Evolutionary conservation across 106 monocot species (phyloP).

Genomic region (Platanthera guangdongensis): DNA sequence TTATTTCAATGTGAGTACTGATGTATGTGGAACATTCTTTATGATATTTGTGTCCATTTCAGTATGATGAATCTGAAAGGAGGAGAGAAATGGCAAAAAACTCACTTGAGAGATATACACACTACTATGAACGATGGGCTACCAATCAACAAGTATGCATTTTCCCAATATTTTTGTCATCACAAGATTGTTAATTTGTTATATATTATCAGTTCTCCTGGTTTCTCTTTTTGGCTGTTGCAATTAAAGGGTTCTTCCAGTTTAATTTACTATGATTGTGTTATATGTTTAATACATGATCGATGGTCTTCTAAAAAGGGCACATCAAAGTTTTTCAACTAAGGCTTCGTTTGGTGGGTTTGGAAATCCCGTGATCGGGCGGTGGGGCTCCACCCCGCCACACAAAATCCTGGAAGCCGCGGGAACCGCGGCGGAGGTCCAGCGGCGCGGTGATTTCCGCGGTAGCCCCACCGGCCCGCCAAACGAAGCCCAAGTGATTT

Average conservation of each 20-base stretch:
- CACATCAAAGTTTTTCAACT: neutral
- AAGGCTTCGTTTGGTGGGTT: no score
- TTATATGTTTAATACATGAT: neutral
- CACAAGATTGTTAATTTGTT: neutral
- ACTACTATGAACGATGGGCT: conserved; percentile 95
- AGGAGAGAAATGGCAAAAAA: conserved; percentile 93
- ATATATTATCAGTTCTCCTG: neutral
- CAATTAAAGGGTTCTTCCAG: neutral
- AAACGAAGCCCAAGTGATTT: neutral
- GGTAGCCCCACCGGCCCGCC: no score
- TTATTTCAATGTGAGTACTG: neutral
- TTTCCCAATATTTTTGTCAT: conserved; percentile 5
- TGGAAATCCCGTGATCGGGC: no score
- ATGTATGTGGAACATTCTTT: neutral
- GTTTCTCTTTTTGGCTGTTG: neutral
- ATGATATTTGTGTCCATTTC: conserved; percentile 11
- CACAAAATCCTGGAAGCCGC: no score
- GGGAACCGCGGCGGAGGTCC: no score
- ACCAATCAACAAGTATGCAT: conserved; percentile 63
- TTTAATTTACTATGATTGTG: neutral
- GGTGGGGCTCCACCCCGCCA: no score
- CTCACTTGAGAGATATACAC: conserved; percentile 87
- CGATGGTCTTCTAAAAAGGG: neutral
- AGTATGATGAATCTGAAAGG: conserved; percentile 92
- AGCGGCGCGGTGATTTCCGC: no score